Evolutionary conservation across 371 early-diverging fungal species (phyloP), one percentile per base, ranked within the genome.

Genomic region (Syncephalastrum racemosum): DNA sequence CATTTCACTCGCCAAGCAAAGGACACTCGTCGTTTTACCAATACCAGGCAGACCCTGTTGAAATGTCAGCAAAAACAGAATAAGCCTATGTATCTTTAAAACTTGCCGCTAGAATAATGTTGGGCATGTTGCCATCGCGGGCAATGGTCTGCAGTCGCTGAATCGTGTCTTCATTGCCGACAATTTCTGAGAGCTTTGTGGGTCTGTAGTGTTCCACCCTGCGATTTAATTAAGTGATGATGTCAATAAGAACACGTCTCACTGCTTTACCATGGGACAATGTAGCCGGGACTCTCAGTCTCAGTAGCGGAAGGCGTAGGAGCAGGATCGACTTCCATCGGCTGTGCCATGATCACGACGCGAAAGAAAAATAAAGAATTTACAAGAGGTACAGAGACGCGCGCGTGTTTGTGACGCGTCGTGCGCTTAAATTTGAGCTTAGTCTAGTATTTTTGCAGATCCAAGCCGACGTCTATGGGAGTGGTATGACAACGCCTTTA

Each of bases 191-290:
- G 24, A 99, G 73, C 40, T 78, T 49, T 15, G 71, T 66, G 15
- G 99, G 99, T 56, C 98, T 80, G 74, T 99, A 97, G 75, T 99
- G 99, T 77, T 99, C 99, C 19, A 98, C 93, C 97, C 96, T 20
- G 46, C 24, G 16, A 48, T 22, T 13, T 18, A 31, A 23, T 6
- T 13, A 48, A 31, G 14, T 19, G 43, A 40, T 4, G 15, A 31
- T 16, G 18, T 18, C 46, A 18, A 46, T n/a, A 18, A 16, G 41
- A 23, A 15, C 10, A 10, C 0, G 10, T n/a, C 24, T 3, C 12
- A 14, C 36, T n/a, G n/a, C n/a, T 14, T 51, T 59, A 59, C 59
- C 59, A 59, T 4, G 59, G 59, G 6, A 59, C 23, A 12, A 59
- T 40, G 46, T 59, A 59, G 27, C 53, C 59, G 8, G 41, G 59